Evolutionary conservation across 1,139 yeast species (phyloP), one percentile per base, ranked within the genome.

Genomic region (Suzukiozyma palmioleophila): DNA sequence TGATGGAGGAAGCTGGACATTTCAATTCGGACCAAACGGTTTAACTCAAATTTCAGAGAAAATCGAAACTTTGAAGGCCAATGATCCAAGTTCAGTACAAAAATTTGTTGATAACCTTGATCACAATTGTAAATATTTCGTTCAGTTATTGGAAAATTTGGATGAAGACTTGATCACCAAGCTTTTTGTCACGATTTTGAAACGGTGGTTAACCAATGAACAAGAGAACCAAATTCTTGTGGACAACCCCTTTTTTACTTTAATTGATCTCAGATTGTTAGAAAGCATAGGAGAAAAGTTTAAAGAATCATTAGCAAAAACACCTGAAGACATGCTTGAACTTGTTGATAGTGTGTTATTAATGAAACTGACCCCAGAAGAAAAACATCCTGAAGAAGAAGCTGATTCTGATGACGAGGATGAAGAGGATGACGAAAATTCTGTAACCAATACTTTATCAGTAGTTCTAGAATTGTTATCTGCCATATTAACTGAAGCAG

Each of bases 261-360:
- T 88, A 35, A 64, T 79, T 6, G 83, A 84, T 53, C 66, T 86
- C 43, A 76, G 84, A 43, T 54, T 87, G 13, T 60, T 89, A 36
- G 92, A 88, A 51, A 62, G 65, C 14, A 59, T 87, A 33, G 77
- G 81, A n/a, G 73, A 73, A 12, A 69, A 69, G 24, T 83, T 84
- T 49, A 82, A 77, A 44, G 77, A 79, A 8, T 72, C 71, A 34
- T 59, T 90, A 29, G 73, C 87, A 9, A 75, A 74, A 28, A 77
- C 84, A 3, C 84, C 94, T 0, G 56, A 58, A 5, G 86, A 81
- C 39, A 70, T 84, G 44, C 62, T 86, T 22, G 64, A 63, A 13
- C 70, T 86, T 21, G 75, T 84, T 1, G 61, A 73, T 26, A 75
- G 73, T 27, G 64, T 83, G 35, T 54, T 81, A 31, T 51, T 38